Base-by-base conservation (phyloP, 495 filamentous ascomycete genomes). In the Darksidea phi region DNA sequence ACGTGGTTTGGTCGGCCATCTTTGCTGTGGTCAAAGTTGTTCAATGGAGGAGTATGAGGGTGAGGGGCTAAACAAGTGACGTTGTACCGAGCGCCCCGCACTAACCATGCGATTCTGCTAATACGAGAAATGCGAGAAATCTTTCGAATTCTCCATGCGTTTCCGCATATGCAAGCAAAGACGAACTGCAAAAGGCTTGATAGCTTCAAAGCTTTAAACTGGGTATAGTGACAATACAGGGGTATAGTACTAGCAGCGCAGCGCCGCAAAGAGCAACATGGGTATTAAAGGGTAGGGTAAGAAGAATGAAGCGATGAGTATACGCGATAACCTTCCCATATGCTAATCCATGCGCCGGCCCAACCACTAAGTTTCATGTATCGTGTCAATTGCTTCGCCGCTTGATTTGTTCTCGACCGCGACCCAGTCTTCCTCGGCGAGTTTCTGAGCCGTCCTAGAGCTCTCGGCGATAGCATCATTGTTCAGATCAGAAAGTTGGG, bases 391-490 rank as follows among this genome's bases (percentile, higher is more conserved):
- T 25, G 20, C 13, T 36, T 34, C 26, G 23, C 26, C 26, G 49
- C 20, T 28, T 4, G 13, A 28, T 38, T 47, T 61, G 15, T 61
- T 32, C 5, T 57, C 52, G 28, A 63, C 36, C 6, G 53, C 52
- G n/a, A 58, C 61, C 61, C 61, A 64, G 13, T 64, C 59, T 20
- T 53, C 49, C 12, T 57, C 56, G 15, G 66, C 36, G 1, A 68
- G 49, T 24, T 25, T 61, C 17, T 23, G 53, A 8, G 66, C 66
- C 6, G 66, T 61, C 25, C 66, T 24, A 12, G 66, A 61, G 45
- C 66, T 68, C 57, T 68, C 66, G 13, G 60, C 51, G 21, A 68
- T 63, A 28, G 66, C 66, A 3, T 61, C 66, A 41, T 68, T 61
- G 48, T 68, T 68, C n/a, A 68, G 57, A 6, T 68, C 66, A 15